Evolutionary conservation across 2,329 filamentous ascomycete species (phyloP).

Genomic region (Arthrobotrys pseudoclavata): DNA sequence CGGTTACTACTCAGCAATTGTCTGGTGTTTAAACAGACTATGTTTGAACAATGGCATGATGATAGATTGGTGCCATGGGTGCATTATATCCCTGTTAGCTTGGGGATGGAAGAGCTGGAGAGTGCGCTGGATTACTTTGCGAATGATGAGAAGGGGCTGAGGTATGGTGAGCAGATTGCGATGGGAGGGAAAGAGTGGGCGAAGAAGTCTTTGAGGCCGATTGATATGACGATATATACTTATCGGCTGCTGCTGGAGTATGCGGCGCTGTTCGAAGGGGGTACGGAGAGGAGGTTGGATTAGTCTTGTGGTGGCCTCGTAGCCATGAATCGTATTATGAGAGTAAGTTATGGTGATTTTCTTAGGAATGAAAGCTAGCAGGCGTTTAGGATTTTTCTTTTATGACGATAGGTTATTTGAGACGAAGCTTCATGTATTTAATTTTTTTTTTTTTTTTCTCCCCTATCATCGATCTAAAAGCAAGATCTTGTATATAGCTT

Average conservation of each 20-base stretch:
- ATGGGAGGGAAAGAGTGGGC: constrained; percentile 72
- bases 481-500: constrained; percentile 44
- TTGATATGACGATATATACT: constrained; percentile 74
- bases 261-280: constrained; percentile 61
- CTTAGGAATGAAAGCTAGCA: constrained; percentile 5
- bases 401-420: neutral
- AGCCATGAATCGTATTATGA: neutral
- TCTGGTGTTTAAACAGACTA: constrained; percentile 70
- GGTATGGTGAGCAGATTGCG: constrained; percentile 70
- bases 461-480: constrained; percentile 4
- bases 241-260: constrained; percentile 75
- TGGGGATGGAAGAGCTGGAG: constrained; percentile 70
- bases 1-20: constrained; percentile 69
- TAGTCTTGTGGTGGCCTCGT: neutral
- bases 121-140: constrained; percentile 70
- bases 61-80: constrained; percentile 72
- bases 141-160: constrained; percentile 68
- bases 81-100: constrained; percentile 72
- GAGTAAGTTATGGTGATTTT: constrained; percentile 2
- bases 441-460: constrained; percentile 27
- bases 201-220: constrained; percentile 70
- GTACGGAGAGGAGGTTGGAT: constrained; percentile 2
- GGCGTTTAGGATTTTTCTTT: constrained; percentile 29
- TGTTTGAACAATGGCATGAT: constrained; percentile 73
- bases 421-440: constrained; percentile 23